These are phyloP conservation scores for Crassisporium funariophilum DNA, from an alignment of 768 basidiomycete species.

Conservation along the genomic window DNA sequence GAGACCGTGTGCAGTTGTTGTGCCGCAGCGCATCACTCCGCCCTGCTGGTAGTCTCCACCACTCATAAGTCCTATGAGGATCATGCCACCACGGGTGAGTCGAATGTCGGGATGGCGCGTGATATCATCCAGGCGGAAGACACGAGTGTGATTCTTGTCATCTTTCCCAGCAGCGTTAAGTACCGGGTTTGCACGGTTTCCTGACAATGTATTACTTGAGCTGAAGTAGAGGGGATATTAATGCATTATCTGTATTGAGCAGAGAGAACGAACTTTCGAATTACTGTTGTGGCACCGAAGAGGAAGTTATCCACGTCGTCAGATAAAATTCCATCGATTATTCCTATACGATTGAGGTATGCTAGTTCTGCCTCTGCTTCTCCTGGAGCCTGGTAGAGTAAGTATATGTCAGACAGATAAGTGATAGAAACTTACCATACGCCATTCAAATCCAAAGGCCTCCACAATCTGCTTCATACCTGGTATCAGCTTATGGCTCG, in stretches of 20 bases:
- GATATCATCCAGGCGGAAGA: slow-evolving; percentile 46
- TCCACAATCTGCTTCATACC: slow-evolving; percentile 81
- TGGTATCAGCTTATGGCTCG: slow-evolving; percentile 64
- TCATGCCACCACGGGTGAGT: slow-evolving; percentile 71
- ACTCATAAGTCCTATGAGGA: slow-evolving; percentile 82
- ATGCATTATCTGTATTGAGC: background rate
- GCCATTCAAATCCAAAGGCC: slow-evolving; percentile 81
- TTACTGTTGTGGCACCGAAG: slow-evolving; percentile 82
- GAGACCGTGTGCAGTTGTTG: slow-evolving; percentile 72
- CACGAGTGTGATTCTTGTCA: slow-evolving; percentile 68
- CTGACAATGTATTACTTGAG: slow-evolving; percentile 70
- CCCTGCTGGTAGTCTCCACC: slow-evolving; percentile 89
- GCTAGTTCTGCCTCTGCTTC: slow-evolving; percentile 96
- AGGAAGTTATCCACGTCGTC: slow-evolving; percentile 94
- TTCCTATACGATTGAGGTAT: slow-evolving; percentile 75
- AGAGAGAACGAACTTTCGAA: slow-evolving; percentile 73
- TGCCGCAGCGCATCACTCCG: slow-evolving; percentile 69
- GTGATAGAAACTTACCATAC: slow-evolving; percentile 45
- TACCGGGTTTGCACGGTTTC: slow-evolving; percentile 64
- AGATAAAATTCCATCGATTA: slow-evolving; percentile 87
- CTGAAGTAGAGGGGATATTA: slow-evolving; percentile 35
- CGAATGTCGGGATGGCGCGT: slow-evolving; percentile 39
- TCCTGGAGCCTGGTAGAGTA: slow-evolving; percentile 70
- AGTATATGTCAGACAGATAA: slow-evolving; percentile 17
- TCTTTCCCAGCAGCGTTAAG: slow-evolving; percentile 69